These are phyloP conservation scores for Phaeomoniella chlamydospora DNA, from an alignment of 2,329 filamentous ascomycete genomes.

Conservation along the genomic window DNA sequence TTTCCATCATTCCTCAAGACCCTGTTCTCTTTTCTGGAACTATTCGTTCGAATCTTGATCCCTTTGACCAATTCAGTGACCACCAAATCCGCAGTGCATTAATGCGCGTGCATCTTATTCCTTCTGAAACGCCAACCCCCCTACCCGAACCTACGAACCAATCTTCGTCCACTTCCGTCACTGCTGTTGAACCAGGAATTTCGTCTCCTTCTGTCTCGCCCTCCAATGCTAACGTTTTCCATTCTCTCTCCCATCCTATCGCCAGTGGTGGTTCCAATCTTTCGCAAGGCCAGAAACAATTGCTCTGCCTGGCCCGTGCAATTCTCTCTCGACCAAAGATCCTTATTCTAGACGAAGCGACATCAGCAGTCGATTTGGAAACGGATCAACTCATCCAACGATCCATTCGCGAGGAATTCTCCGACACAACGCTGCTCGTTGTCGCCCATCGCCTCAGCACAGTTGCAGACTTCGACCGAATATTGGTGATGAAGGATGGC, in stretches of 20 bases:
- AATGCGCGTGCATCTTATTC: background rate
- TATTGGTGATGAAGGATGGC: constrained; percentile 42
- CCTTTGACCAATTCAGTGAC: constrained; percentile 10
- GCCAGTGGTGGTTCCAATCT: constrained; percentile 4
- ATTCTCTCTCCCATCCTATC: constrained; percentile 1
- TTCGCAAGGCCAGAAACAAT: constrained; percentile 47
- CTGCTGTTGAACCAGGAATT: background rate
- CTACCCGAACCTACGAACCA: background rate
- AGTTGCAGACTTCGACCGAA: constrained; percentile 45
- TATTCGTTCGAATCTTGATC: constrained; percentile 16
- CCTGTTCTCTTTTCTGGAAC: constrained; percentile 11
- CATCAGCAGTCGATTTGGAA: constrained; percentile 45
- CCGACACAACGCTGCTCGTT: constrained; percentile 45
- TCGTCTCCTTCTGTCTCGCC: background rate
- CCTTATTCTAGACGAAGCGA: constrained; percentile 50
- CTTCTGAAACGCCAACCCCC: background rate
- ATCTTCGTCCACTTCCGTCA: background rate
- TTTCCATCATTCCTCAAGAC: constrained; percentile 14
- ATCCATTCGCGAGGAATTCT: constrained; percentile 37
- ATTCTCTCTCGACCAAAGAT: constrained; percentile 42
- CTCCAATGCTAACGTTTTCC: background rate
- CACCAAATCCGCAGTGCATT: constrained; percentile 9
- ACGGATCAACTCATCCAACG: constrained; percentile 46
- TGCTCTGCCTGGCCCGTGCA: constrained; percentile 46
- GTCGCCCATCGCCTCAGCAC: constrained; percentile 53